Evolutionary conservation across 2,329 filamentous ascomycete species (phyloP), one percentile per base, ranked within the genome.

Genomic region (Neonectria ditissima): DNA sequence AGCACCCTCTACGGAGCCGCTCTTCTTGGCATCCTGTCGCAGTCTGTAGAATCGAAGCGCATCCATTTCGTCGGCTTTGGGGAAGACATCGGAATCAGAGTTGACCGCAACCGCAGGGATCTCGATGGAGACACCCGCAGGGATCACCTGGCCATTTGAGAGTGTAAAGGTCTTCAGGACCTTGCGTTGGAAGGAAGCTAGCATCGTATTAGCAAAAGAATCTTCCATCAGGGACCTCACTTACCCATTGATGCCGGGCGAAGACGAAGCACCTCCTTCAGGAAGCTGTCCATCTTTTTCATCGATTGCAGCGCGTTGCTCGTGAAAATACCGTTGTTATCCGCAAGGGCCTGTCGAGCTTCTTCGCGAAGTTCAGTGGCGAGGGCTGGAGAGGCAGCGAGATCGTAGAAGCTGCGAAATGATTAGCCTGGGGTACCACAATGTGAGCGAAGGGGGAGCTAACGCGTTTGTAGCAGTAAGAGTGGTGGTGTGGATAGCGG

Each of bases 401-500:
- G 72, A 59, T 85, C 83, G 69, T 84, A 87, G 51, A 89, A 79
- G 5, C 81, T 65, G 11, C 4, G 1, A 26, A 6, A 13, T 2
- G 5, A 5, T 62, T 47, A 58, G 57, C 10, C 2, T 16, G 28
- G 9, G 5, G 13, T 48, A 4, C 5, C 7, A 16, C 7, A 1
- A 6, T 1, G 4, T 1, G 4, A 16, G 24, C 2, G 4, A 4
- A 44, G 4, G n/a, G 16, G 39, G 20, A 13, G 69, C 78, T 65
- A 65, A 81, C 78, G 67, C 82, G 62, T 79, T 87, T 2, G 82
- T 83, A 0, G 80, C 67, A 0, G 81, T 78, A 48, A 82, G 70
- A 0, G 81, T 80, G 0, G 83, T 86, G 0, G 84, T 86, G 62
- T 86, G 83, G 28, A 87, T 86, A 2, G 84, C 81, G 0, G 83